phyloP scores from a whole-genome alignment of 164 flowering plant genomes.

The Nelumbo lutea region DNA sequence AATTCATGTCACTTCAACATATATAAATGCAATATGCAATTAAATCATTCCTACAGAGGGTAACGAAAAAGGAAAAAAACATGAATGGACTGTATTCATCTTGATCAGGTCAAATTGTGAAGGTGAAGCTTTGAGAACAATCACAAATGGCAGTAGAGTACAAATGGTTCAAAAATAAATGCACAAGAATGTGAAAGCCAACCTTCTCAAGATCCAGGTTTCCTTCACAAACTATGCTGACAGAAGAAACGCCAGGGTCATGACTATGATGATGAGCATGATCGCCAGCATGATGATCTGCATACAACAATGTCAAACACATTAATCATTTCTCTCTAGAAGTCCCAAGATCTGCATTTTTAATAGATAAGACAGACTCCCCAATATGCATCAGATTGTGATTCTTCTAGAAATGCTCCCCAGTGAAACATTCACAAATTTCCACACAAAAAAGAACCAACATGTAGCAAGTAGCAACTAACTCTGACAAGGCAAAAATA shows the following conservation, averaged over 20 bases:
- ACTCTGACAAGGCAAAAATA: too few relatives aligned
- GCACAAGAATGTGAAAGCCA: slow-evolving; percentile 7
- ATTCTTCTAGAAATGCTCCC: too few relatives aligned
- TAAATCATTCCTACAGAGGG: not conserved
- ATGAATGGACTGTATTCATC: too few relatives aligned
- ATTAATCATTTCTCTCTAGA: not conserved
- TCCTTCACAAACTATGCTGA: slow-evolving; percentile 98
- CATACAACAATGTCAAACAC: slow-evolving; percentile 16
- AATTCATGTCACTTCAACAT: not conserved
- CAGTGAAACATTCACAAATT: too few relatives aligned
- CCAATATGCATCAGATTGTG: too few relatives aligned
- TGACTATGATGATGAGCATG: slow-evolving; percentile 87
- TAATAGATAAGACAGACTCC: too few relatives aligned
- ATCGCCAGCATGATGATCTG: slow-evolving; percentile 68
- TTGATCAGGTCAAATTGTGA: too few relatives aligned
- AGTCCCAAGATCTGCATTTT: too few relatives aligned
- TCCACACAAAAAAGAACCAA: too few relatives aligned
- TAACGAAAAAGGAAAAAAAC: too few relatives aligned
- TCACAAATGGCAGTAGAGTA: not conserved
- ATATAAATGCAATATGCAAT: not conserved
- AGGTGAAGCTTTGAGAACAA: not conserved
- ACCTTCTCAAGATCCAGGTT: slow-evolving; percentile 96
- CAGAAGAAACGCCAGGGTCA: slow-evolving; percentile 96
- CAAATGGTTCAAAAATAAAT: not conserved
- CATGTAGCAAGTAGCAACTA: too few relatives aligned